phyloP scores from a whole-genome alignment of 306 rosid genomes.

The Lathyrus aphaca region DNA sequence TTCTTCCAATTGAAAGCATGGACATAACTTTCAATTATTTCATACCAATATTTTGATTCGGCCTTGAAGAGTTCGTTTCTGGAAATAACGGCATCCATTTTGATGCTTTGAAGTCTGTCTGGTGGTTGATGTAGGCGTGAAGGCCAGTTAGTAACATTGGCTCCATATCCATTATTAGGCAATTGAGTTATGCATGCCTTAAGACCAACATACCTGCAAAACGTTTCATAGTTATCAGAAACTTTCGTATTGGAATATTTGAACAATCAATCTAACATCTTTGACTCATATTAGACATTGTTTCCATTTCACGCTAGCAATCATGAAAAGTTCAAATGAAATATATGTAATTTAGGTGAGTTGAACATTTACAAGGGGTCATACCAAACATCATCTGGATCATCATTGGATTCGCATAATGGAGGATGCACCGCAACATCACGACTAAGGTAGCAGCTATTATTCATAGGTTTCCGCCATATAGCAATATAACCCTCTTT shows the following conservation, averaged over 20 bases:
- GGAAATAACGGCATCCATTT: constrained; percentile 72
- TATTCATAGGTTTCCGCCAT: constrained; percentile 83
- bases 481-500: constrained; percentile 85
- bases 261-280: constrained; percentile 27
- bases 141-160: constrained; percentile 76
- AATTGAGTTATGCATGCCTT: constrained; percentile 72
- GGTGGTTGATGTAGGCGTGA: constrained; percentile 74
- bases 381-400: constrained; percentile 88
- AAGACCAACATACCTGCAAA: constrained; percentile 67
- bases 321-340: constrained; percentile 24
- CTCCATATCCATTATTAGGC: constrained; percentile 70
- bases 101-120: constrained; percentile 78
- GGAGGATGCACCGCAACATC: constrained; percentile 60
- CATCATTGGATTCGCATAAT: constrained; percentile 72
- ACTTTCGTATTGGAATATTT: constrained; percentile 1
- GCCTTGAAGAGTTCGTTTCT: constrained; percentile 79
- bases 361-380: constrained; percentile 28
- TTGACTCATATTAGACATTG: constrained; percentile 5
- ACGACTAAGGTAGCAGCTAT: constrained; percentile 77
- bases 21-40: constrained; percentile 66
- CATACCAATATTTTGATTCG: constrained; percentile 83
- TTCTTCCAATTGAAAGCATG: constrained; percentile 68
- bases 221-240: constrained; percentile 20
- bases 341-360: constrained; percentile 13
- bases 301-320: constrained; percentile 24